Evolutionary conservation across 2,329 filamentous ascomycete species (phyloP), one percentile per base, ranked within the genome.

Genomic region (Aspergillus sp.): DNA sequence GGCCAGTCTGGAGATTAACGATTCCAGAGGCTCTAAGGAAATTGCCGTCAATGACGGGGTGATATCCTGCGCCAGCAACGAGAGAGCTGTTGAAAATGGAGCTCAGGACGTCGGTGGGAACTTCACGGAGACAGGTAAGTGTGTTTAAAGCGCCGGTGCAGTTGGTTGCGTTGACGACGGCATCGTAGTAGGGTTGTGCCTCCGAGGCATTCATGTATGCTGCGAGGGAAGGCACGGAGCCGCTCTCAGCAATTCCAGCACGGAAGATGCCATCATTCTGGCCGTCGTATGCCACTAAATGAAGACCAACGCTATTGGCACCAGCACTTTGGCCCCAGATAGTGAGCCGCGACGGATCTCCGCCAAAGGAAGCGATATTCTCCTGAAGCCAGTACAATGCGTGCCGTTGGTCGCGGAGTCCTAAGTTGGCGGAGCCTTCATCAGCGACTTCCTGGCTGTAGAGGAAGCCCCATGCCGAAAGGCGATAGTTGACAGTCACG

Each of bases 401-500:
- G 27, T 48, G 8, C 2, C 67, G 64, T 50, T 79, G 75, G 54
- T 81, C 77, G 65, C 72, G 3, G 68, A 68, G 5, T 67, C 79
- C 44, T 2, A 71, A 68, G 2, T 66, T 65, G 1, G 65, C 69
- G 21, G 73, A 67, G 0, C 76, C 75, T 7, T 42, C 42, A 6
- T 55, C 47, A 2, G 54, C 49, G 5, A 62, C 30, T 27, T 60
- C 58, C 76, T 73, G 27, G 70, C 78, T 75, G 51, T 74, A 75
- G 13, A 85, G 66, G 66, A 83, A 84, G 6, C 83, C 83, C 71
- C 78, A 84, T n/a, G 73, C 75, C 13, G 73, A 75, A 17, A 82
- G 73, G 3, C 82, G 77, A 60, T 84, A 84, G 65, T 83, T 84
- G 64, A 84, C 76, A 57, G 77, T 80, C 0, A 84, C 80, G 1